Evolutionary conservation across 208 protist genomes (phyloP).

Genomic region (Trypanosoma melophagium): DNA sequence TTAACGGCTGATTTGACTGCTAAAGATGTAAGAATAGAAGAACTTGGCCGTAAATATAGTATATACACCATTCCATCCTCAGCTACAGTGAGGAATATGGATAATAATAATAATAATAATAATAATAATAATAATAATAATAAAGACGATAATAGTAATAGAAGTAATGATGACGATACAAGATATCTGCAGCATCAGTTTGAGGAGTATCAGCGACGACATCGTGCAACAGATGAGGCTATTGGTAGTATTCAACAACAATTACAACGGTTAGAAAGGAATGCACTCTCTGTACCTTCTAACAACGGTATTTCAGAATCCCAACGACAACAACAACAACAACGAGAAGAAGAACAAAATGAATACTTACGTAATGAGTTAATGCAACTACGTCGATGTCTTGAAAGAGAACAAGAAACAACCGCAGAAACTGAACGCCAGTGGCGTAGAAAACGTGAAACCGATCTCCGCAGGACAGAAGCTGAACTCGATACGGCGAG

Average conservation of each 20-base stretch:
- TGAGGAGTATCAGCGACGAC: no score
- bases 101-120: background rate
- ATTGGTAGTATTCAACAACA: no score
- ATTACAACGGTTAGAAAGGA: no score
- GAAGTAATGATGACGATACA: no score
- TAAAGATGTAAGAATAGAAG: conserved; percentile 33
- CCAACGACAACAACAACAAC: background rate
- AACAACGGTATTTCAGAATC: no score
- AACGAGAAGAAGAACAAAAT: conserved; percentile 14
- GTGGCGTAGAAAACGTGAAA: conserved; percentile 43
- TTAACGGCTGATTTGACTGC: conserved; percentile 15
- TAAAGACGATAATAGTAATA: background rate
- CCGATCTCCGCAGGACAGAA: conserved; percentile 16
- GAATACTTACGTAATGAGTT: conserved; percentile 46
- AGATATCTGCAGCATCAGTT: no score
- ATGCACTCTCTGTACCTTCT: no score
- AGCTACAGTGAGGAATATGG: background rate
- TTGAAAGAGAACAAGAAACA: conserved; percentile 57
- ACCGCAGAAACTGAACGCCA: conserved; percentile 47
- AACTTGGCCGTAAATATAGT: conserved; percentile 34
- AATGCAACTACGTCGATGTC: conserved; percentile 52
- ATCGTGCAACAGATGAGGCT: no score
- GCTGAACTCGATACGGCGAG: background rate
- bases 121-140: background rate
- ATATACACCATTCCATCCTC: background rate